phyloP scores from a whole-genome alignment of 805 yeast genomes.

The Scheffersomyces coipomensis region DNA sequence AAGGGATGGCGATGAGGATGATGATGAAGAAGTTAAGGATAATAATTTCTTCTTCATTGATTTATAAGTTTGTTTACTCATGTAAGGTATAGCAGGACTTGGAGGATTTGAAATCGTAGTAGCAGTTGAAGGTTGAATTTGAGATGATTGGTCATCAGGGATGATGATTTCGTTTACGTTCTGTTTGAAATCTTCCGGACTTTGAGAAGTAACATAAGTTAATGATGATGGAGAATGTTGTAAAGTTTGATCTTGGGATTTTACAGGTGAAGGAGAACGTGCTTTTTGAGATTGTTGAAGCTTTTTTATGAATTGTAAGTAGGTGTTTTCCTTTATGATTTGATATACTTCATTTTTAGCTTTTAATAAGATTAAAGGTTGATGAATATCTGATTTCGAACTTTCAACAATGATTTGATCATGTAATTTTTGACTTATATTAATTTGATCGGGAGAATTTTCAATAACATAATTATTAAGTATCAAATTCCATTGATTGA shows the following conservation, averaged over 20 bases:
- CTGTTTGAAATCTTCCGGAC: too few species aligned
- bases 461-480: conserved; percentile 37
- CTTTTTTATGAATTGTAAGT: conserved; percentile 12
- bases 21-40: background rate
- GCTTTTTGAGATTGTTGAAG: conserved; percentile 2
- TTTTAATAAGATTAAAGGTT: conserved; percentile 21
- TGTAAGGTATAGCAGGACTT: background rate
- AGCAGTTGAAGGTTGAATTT: too few species aligned
- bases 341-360: conserved; percentile 31
- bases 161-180: too few species aligned
- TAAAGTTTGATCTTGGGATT: background rate
- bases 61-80: background rate
- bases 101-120: too few species aligned
- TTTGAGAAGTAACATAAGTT: background rate
- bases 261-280: background rate
- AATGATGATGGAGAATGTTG: background rate
- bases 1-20: background rate
- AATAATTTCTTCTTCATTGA: background rate
- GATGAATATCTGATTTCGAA: conserved; percentile 16
- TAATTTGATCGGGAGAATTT: conserved; percentile 48
- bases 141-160: too few species aligned
- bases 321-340: conserved; percentile 35
- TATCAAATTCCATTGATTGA: conserved; percentile 36
- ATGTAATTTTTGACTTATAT: conserved; percentile 42
- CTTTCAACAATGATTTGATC: conserved; percentile 19